phyloP scores from a whole-genome alignment of 352 stramenopile genomes.

The Pythium vanterpoolii region DNA sequence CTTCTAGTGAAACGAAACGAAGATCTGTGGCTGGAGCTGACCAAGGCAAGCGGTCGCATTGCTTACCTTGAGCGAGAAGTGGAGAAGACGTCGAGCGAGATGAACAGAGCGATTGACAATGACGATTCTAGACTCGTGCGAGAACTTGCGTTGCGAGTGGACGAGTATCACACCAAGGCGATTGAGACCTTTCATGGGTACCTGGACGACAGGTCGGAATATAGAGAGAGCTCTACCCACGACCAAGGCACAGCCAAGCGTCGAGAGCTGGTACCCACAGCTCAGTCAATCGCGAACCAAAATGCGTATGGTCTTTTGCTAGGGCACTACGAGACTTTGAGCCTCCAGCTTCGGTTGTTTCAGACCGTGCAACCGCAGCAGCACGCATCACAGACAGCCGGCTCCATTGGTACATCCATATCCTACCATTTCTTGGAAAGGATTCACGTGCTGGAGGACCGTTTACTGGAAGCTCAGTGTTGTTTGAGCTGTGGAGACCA shows the following conservation, averaged over 20 bases:
- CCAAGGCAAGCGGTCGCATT: constrained; percentile 1
- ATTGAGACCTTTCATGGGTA: not conserved
- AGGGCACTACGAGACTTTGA: constrained; percentile 12
- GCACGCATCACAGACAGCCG: not conserved
- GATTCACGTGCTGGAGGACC: constrained; percentile 10
- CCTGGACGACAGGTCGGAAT: constrained; percentile 1
- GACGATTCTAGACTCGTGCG: not conserved
- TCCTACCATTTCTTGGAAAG: not conserved
- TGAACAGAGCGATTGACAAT: not conserved
- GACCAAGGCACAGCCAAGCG: not conserved
- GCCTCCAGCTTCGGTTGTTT: constrained; percentile 9
- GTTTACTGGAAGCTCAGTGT: constrained; percentile 2
- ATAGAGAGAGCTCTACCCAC: no score
- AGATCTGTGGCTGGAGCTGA: constrained; percentile 9
- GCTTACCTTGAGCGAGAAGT: constrained; percentile 4
- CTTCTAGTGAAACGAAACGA: constrained; percentile 2
- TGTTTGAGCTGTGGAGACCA: not conserved
- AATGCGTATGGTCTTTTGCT: constrained; percentile 9
- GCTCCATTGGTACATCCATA: not conserved
- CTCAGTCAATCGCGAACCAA: not conserved
- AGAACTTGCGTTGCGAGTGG: not conserved
- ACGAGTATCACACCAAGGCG: constrained; percentile 9
- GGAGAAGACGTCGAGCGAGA: not conserved
- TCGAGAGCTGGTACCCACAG: not conserved
- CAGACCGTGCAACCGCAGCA: not conserved